phyloP scores from a whole-genome alignment of 2,329 filamentous ascomycete species.

The Leptographium radiaticola region DNA sequence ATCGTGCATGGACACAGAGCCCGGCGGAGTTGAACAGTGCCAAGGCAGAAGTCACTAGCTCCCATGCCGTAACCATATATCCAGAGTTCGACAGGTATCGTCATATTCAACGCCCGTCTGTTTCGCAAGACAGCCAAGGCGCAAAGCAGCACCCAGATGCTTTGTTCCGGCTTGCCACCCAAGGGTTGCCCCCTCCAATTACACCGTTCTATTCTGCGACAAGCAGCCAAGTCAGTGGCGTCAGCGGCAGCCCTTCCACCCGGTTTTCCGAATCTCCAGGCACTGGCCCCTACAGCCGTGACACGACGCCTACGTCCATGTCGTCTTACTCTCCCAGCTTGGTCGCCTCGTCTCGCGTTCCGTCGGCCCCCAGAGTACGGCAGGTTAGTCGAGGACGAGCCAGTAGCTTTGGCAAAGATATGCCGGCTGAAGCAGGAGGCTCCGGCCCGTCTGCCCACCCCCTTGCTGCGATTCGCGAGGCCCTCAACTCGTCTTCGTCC shows the following conservation, averaged over 20 bases:
- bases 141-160: conserved; percentile 28
- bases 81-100: conserved; percentile 52
- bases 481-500: conserved; percentile 59
- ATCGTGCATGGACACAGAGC: conserved; percentile 29
- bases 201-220: conserved; percentile 51
- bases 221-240: conserved; percentile 41
- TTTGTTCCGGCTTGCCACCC: conserved; percentile 45
- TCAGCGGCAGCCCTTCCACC: conserved; percentile 62
- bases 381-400: conserved; percentile 43
- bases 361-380: conserved; percentile 29
- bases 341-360: conserved; percentile 33
- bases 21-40: conserved; percentile 29
- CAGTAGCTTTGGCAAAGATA: conserved; percentile 40
- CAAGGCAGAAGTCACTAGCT: conserved; percentile 24
- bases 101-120: conserved; percentile 25
- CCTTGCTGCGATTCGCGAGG: conserved; percentile 54
- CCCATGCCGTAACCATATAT: conserved; percentile 34
- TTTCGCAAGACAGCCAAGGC: conserved; percentile 10
- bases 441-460: conserved; percentile 41
- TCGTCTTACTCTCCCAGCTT: conserved; percentile 61
- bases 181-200: conserved; percentile 48
- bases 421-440: conserved; percentile 33
- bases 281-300: conserved; percentile 58
- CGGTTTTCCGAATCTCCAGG: conserved; percentile 61
- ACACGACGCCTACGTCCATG: conserved; percentile 67